Conservation (phyloP, 2,329 filamentous ascomycete species). For the Pseudocercospora cruenta region DNA sequence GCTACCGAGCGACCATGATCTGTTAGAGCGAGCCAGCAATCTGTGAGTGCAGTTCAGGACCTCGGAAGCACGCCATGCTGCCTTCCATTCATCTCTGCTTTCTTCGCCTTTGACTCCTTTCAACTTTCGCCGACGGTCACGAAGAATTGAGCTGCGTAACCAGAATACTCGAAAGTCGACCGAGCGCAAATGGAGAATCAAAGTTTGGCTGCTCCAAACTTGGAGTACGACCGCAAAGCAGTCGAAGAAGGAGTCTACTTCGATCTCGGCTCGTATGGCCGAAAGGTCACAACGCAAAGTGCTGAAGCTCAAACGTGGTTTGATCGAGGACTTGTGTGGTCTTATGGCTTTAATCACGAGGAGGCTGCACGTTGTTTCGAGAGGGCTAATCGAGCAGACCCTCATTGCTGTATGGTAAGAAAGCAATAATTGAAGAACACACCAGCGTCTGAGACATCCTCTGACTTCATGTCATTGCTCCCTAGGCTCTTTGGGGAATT, state of each 20-base stretch:
- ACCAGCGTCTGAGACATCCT: background rate
- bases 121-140: background rate
- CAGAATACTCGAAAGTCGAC: background rate
- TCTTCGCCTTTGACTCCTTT: background rate
- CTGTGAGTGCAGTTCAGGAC: background rate
- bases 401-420: slow-evolving; percentile 56
- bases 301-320: slow-evolving; percentile 67
- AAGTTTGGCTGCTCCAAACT: background rate
- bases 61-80: background rate
- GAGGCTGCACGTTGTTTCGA: slow-evolving; percentile 69
- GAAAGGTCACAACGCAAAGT: slow-evolving; percentile 59
- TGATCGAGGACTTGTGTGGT: slow-evolving; percentile 72
- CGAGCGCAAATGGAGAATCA: background rate
- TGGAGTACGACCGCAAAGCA: slow-evolving; percentile 2
- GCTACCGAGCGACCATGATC: background rate
- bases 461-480: background rate
- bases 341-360: slow-evolving; percentile 76
- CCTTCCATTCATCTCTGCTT: background rate
- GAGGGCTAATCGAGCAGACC: slow-evolving; percentile 59
- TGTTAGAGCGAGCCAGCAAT: background rate
- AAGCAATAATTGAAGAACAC: background rate
- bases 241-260: slow-evolving; percentile 39
- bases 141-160: background rate
- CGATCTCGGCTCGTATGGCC: slow-evolving; percentile 63
- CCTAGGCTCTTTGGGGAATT: slow-evolving; percentile 65